Evolutionary conservation across 805 yeast species (phyloP), one percentile per base, ranked within the genome.

Genomic region (Candida vaughaniae): DNA sequence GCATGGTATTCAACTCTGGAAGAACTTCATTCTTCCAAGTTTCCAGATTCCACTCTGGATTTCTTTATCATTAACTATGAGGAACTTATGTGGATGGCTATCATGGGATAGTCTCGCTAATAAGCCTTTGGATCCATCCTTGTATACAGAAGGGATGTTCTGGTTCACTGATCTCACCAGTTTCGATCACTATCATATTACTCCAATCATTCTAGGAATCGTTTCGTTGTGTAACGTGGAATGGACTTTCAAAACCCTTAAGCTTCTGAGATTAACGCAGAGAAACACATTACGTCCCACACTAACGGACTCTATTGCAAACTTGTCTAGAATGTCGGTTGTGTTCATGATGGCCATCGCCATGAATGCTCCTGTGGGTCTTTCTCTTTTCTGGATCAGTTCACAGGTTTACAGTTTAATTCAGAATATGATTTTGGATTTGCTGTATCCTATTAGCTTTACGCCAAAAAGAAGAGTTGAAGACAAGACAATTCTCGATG

Each of bases 21-120:
- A 89, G 56, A 80, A 85, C 50, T 63, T 79, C 38, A 49, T 85
- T 3, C 64, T 88, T 25, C 97, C 97, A 1, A 62, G 80, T 0
- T 76, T 86, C 12, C 98, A 90, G 55, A 71, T 91, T 15, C 98
- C 98, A 0, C 56, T 90, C 5, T 90, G 96, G 95, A 71, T 89
- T 2, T 69, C 82, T 2, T 69, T 90, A 71, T 82, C 93, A 9
- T 67, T 82, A 47, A 80, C 89, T 1, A 74, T 89, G 47, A 71
- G 96, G 45, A 75, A 80, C 31, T 62, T 89, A 43, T 81, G 90
- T 28, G 95, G 95, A 1, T 77, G 82, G 82, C 54, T 69, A 2
- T 47, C 68, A 1, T 65, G 72, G 71, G 71, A 66, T 39, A 58
- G 58, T 32, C 23, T 46, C 44, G 62, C 71, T 15, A 61, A 65